phyloP scores from a whole-genome alignment of 495 filamentous ascomycete species.

The Daldinia childiae region DNA sequence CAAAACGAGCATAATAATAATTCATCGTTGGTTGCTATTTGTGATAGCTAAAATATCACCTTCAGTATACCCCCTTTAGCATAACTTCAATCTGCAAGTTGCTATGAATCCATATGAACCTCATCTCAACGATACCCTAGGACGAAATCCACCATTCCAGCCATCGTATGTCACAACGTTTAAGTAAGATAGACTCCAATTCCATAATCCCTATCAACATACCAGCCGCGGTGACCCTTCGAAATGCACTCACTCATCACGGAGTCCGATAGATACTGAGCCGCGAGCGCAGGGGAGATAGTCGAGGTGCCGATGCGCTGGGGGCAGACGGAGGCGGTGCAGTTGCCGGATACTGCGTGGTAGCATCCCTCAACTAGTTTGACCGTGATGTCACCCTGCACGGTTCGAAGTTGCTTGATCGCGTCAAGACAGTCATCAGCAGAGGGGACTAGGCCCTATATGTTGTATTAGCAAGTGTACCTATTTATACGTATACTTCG shows the following conservation, averaged over 20 bases:
- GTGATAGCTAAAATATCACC: not conserved
- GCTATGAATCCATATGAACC: slow-evolving; percentile 2
- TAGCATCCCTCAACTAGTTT: slow-evolving; percentile 43
- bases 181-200: slow-evolving; percentile 44
- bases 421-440: slow-evolving; percentile 41
- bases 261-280: slow-evolving; percentile 39
- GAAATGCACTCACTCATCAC: slow-evolving; percentile 44
- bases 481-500: not conserved
- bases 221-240: slow-evolving; percentile 46
- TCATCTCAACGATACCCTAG: not conserved
- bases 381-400: slow-evolving; percentile 36
- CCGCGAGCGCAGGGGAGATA: slow-evolving; percentile 38
- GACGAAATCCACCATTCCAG: not conserved
- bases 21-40: slow-evolving; percentile 10
- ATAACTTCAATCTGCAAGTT: not conserved
- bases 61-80: slow-evolving; percentile 1
- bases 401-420: slow-evolving; percentile 37
- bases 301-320: slow-evolving; percentile 36
- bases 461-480: not conserved
- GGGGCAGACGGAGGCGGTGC: slow-evolving; percentile 44
- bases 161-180: not conserved
- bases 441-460: slow-evolving; percentile 40
- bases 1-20: not conserved
- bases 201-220: slow-evolving; percentile 36
- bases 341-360: slow-evolving; percentile 40